Base-by-base conservation (phyloP, 2,329 filamentous ascomycete genomes). In the Pseudocercospora fuligena region DNA sequence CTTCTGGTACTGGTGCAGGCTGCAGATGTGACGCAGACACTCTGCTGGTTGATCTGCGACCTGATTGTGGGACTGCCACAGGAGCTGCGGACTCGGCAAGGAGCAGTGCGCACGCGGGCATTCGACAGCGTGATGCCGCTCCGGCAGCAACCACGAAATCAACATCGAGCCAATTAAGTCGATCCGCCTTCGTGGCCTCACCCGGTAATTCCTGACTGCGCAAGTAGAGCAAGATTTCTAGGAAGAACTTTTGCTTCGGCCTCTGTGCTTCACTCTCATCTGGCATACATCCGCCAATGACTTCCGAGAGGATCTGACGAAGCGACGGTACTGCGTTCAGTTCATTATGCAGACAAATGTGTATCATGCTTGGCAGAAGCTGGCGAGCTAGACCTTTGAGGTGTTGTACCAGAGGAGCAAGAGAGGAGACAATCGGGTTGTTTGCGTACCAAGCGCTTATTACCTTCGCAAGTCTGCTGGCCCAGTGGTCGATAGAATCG, bases 221-320 rank as follows among this genome's bases (percentile, higher is more conserved):
- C n/a, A 99, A 85, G 75, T 98, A 99, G 2, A 99, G 81, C 31
- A 99, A 83, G 3, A 90, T 87, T 69, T 92, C 90, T 46, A 98
- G 85, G 0, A 97, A 81, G 40, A 95, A 85, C 67, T 88, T 89
- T 60, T 91, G 81, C 72, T 92, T 92, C 5, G 88, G 84, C 64
- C 85, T 86, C 82, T 86, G 64, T 72, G 64, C 72, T 1, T 77
- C 69, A 12, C 82, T 78, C 66, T 80, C 78, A 68, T 81, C 79
- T 2, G 80, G 79, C 40, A 98, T 86, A 84, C 90, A 92, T 9
- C 82, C 79, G 40, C 84, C 87, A 65, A 92, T 84, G 1, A 89
- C 84, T 9, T 82, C 81, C 0, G 94, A 97, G 0, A 97, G 76
- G 7, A 81, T 80, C 7, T 85, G 83, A 63, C 89, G 90, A 33